Evolutionary conservation across 495 filamentous ascomycete species (phyloP).

Genomic region (Glutinoglossum americanum): DNA sequence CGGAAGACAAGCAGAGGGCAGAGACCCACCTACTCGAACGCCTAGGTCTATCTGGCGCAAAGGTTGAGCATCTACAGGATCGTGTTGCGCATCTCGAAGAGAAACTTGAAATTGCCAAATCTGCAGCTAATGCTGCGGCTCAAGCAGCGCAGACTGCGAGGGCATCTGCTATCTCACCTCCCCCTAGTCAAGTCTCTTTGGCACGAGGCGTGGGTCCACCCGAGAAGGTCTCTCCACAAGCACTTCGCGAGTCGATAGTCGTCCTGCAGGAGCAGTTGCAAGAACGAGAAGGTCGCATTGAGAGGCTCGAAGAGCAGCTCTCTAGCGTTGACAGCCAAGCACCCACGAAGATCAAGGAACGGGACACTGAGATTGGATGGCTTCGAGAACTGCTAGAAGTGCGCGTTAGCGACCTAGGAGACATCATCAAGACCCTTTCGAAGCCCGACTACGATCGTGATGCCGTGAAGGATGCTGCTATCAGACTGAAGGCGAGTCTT

Average conservation of each 20-base stretch:
- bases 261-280: conserved; percentile 93
- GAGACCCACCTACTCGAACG: conserved; percentile 35
- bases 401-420: conserved; percentile 72
- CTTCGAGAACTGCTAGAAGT: conserved; percentile 82
- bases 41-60: conserved; percentile 55
- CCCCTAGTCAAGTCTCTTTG: conserved; percentile 15
- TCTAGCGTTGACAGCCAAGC: conserved; percentile 47
- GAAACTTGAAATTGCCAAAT: conserved; percentile 72
- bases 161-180: conserved; percentile 16
- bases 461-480: conserved; percentile 68
- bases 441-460: conserved; percentile 51
- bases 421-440: conserved; percentile 66
- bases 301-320: conserved; percentile 57
- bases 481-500: conserved; percentile 77
- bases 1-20: conserved; percentile 47
- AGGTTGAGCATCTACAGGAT: conserved; percentile 59
- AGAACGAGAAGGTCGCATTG: conserved; percentile 72
- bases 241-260: conserved; percentile 83
- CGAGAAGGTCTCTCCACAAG: conserved; percentile 80
- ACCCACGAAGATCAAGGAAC: conserved; percentile 60
- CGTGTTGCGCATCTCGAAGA: conserved; percentile 66
- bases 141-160: conserved; percentile 54
- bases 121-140: conserved; percentile 72
- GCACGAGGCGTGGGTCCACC: conserved; percentile 30
- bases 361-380: conserved; percentile 88